These are phyloP conservation scores for Cladophialophora carrionii DNA, from an alignment of 2,329 filamentous ascomycete species.

Conservation along the genomic window DNA sequence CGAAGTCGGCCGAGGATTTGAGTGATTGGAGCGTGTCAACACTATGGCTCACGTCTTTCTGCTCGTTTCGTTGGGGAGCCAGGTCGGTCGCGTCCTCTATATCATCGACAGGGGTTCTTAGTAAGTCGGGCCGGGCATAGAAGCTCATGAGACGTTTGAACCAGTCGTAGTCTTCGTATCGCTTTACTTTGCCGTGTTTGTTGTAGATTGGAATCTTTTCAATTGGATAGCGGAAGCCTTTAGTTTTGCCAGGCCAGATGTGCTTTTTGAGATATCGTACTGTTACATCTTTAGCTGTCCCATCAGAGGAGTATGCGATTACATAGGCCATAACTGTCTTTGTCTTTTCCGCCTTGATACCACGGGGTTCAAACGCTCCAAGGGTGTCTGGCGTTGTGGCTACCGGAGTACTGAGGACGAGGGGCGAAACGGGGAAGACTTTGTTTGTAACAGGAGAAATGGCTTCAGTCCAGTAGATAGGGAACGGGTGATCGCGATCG, in stretches of 20 bases:
- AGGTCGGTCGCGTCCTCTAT: slow-evolving; percentile 78
- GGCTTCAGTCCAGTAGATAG: slow-evolving; percentile 92
- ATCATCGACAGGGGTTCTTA: slow-evolving; percentile 72
- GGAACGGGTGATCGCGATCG: slow-evolving; percentile 77
- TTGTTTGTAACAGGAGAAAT: slow-evolving; percentile 79
- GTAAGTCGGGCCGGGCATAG: slow-evolving; percentile 61
- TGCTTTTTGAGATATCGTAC: slow-evolving; percentile 84
- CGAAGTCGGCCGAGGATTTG: slow-evolving; percentile 82
- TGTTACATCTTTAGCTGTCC: slow-evolving; percentile 92
- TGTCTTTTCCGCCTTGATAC: slow-evolving; percentile 77
- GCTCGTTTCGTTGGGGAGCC: slow-evolving; percentile 70
- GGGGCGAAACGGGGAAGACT: slow-evolving; percentile 76
- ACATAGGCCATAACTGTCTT: slow-evolving; percentile 91
- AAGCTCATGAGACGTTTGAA: slow-evolving; percentile 78
- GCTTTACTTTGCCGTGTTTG: slow-evolving; percentile 73
- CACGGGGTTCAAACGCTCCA: slow-evolving; percentile 78
- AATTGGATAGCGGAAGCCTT: slow-evolving; percentile 74
- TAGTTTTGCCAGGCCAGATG: slow-evolving; percentile 84
- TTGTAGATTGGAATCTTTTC: slow-evolving; percentile 83
- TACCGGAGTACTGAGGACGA: slow-evolving; percentile 67
- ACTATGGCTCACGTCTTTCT: slow-evolving; percentile 72
- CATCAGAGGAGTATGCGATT: slow-evolving; percentile 78
- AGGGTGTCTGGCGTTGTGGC: slow-evolving; percentile 73
- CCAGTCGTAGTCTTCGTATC: slow-evolving; percentile 83
- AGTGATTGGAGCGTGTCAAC: slow-evolving; percentile 85